Conservation (phyloP, 192 early-diverging fungal genomes). For the Chytriomyces sp. region DNA sequence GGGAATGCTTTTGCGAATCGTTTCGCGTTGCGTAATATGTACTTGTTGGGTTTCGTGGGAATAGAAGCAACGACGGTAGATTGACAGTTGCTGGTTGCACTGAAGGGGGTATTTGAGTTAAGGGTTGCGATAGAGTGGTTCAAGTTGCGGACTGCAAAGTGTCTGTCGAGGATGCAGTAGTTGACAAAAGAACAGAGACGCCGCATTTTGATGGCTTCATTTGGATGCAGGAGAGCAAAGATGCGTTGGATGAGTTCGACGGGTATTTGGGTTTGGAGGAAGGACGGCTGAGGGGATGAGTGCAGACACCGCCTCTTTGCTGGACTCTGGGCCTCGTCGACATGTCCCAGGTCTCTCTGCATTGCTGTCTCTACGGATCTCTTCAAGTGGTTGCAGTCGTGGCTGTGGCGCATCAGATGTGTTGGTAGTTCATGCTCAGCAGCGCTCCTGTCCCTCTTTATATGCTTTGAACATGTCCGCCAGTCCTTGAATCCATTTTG, state of each 20-base stretch:
- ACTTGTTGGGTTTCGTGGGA: neutral
- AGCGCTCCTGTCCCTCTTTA: no score
- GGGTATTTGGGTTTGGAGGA: neutral
- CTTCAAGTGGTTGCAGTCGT: neutral
- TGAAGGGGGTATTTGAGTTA: neutral
- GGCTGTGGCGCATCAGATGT: neutral
- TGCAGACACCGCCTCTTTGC: neutral
- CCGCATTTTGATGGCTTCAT: neutral
- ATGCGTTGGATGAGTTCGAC: constrained; percentile 5
- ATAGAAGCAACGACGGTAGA: no score
- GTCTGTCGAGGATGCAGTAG: neutral
- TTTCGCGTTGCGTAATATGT: neutral
- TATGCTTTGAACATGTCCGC: no score
- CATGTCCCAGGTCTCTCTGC: neutral
- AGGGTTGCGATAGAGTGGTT: neutral
- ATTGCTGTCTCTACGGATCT: neutral
- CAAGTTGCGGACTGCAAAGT: constrained; percentile 1
- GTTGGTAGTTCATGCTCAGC: neutral
- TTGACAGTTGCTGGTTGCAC: no score
- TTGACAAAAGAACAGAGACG: neutral
- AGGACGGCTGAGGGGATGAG: neutral
- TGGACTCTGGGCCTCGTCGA: neutral
- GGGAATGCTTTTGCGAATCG: neutral
- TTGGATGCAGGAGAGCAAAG: neutral
- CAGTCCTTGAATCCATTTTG: no score